Base-by-base conservation (phyloP, 495 filamentous ascomycete genomes). In the Annulohypoxylon moriforme region DNA sequence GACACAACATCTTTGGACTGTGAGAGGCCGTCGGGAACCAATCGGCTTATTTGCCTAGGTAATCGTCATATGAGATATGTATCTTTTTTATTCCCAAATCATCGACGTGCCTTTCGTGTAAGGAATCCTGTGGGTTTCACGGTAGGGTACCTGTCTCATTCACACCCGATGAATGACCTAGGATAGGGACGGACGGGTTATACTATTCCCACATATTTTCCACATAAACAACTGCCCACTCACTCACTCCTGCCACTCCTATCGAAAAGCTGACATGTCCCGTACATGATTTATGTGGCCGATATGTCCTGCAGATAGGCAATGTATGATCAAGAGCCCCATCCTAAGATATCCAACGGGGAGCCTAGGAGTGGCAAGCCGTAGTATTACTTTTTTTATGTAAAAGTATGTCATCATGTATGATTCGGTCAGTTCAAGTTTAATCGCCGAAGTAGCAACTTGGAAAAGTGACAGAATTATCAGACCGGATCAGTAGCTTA, bases 31-130 rank as follows among this genome's bases (percentile, higher is more conserved):
- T 38, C 56, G n/a, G 20, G 33, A 20, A 16, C 64, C 64, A 67
- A 67, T 67, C 64, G 64, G 56, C 56, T 53, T 13, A 13, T 34
- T 60, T 67, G 46, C 46, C 46, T 33, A n/a, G n/a, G n/a, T n/a
- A 55, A 25, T 34, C 25, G 16, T n/a, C 36, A 60, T 38, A 60
- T 25, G 16, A 49, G 40, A 49, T 7, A 18, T 38, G 34, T 24
- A 10, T 29, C 27, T 29, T 31, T 22, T 33, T 42, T n/a, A n/a
- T 36, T 25, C 42, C 25, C n/a, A 53, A 47, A 68, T 36, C 64
- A 46, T 55, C 46, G 36, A 61, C 64, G 64, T 47, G 60, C 57
- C 46, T 60, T 46, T 33, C 34, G 22, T 25, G n/a, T n/a, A n/a
- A 68, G 22, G 29, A 59, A 36, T 61, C 56, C 47, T 47, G 57